Evolutionary conservation across 176 grass and related monocot genomes (phyloP).

Genomic region (Avena atlantica): DNA sequence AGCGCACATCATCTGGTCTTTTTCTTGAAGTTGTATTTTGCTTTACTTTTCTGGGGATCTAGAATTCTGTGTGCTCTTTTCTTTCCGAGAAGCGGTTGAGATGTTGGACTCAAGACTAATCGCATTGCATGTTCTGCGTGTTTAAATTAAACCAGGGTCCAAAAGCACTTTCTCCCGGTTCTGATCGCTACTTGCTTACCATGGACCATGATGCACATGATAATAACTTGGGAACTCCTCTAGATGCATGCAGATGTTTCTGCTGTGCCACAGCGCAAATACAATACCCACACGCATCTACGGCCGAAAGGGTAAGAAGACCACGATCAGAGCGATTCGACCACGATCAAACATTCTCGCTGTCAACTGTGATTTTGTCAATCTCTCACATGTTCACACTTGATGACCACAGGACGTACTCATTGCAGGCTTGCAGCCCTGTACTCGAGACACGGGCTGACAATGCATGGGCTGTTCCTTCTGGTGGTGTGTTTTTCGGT

Average conservation of each 20-base stretch:
- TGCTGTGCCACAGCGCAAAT: not conserved
- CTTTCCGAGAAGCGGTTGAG: constrained; percentile 31
- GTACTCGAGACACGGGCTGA: not conserved
- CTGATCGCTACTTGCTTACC: not conserved
- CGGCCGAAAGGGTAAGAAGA: not conserved
- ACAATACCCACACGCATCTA: not conserved
- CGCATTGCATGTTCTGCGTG: constrained; percentile 19
- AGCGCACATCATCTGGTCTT: constrained; percentile 4
- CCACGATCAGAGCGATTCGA: not conserved
- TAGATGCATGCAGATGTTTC: not conserved
- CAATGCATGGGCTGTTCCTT: too few relatives aligned
- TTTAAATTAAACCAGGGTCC: constrained; percentile 2
- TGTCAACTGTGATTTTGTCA: not conserved
- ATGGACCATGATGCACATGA: constrained; percentile 25
- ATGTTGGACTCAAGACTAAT: constrained; percentile 31
- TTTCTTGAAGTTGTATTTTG: not conserved
- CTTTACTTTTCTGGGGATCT: not conserved
- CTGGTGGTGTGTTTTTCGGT: too few relatives aligned
- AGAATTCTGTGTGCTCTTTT: too few relatives aligned
- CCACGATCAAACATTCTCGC: not conserved
- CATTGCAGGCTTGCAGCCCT: too few relatives aligned
- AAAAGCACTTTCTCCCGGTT: constrained; percentile 25
- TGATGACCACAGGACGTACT: constrained; percentile 8
- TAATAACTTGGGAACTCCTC: not conserved
- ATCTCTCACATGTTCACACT: constrained; percentile 18